phyloP scores from a whole-genome alignment of 2,329 filamentous ascomycete species.

The Neodidymelliopsis sp. region DNA sequence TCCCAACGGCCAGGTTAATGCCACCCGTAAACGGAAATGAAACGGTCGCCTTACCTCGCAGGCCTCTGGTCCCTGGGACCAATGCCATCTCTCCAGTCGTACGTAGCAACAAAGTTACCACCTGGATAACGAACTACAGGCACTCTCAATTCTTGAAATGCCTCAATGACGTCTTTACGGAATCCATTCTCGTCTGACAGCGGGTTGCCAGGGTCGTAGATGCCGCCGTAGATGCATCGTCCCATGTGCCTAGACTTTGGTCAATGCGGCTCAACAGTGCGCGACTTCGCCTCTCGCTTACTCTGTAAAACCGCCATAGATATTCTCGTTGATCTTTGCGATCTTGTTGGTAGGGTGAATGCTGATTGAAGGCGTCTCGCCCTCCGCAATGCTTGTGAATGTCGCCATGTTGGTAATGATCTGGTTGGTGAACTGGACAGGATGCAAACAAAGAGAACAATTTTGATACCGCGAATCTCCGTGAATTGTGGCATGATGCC shows the following conservation, averaged over 20 bases:
- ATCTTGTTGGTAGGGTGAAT: conserved; percentile 71
- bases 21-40: background rate
- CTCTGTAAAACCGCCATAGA: conserved; percentile 87
- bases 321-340: conserved; percentile 79
- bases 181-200: conserved; percentile 79
- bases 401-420: conserved; percentile 65
- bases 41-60: conserved; percentile 49
- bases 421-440: conserved; percentile 1
- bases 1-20: background rate
- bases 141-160: conserved; percentile 75
- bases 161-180: conserved; percentile 73
- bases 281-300: conserved; percentile 51
- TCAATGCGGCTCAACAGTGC: conserved; percentile 29
- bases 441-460: conserved; percentile 1
- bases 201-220: conserved; percentile 78
- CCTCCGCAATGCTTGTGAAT: conserved; percentile 71
- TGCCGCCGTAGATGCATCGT: conserved; percentile 85
- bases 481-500: conserved; percentile 13
- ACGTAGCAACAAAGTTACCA: conserved; percentile 84
- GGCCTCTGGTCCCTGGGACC: conserved; percentile 76
- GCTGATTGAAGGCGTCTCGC: conserved; percentile 68
- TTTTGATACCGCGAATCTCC: background rate
- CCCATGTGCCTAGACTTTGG: conserved; percentile 75
- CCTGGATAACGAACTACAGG: conserved; percentile 83
- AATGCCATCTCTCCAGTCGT: conserved; percentile 84